A percentile compares a stretch with the other conserved stretches of the same genome.
These are phyloP conservation scores for Nissolia schottii DNA, from an alignment of 306 rosid species.

Conservation along the genomic window DNA sequence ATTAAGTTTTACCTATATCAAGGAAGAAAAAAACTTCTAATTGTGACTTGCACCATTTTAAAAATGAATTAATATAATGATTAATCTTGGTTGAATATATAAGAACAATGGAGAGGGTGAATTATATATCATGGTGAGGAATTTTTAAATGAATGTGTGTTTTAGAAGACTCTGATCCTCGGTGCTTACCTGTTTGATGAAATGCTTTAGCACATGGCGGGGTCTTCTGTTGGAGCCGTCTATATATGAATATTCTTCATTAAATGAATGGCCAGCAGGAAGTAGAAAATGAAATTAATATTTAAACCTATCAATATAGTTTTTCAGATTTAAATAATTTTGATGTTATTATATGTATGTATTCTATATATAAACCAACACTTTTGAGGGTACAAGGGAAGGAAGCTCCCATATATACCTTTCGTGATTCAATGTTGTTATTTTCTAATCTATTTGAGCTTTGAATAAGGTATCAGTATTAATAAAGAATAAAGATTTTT, in stretches of 20 bases:
- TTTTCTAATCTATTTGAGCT: slow-evolving; percentile 12
- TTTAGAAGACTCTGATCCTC: slow-evolving; percentile 5
- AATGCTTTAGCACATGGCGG: slow-evolving; percentile 79
- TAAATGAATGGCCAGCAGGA: slow-evolving; percentile 39
- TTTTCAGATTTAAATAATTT: slow-evolving; percentile 2
- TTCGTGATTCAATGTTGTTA: slow-evolving; percentile 25
- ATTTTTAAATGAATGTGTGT: slow-evolving; percentile 20
- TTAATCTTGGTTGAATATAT: neutral
- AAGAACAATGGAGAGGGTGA: slow-evolving; percentile 15
- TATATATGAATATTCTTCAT: slow-evolving; percentile 32
- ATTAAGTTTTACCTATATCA: neutral
- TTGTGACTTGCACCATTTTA: neutral
- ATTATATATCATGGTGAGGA: slow-evolving; percentile 6
- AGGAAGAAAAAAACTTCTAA: neutral
- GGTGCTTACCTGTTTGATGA: slow-evolving; percentile 39
- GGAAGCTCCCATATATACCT: slow-evolving; percentile 22
- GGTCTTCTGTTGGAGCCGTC: slow-evolving; percentile 44
- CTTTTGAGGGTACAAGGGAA: slow-evolving; percentile 30
- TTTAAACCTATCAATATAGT: slow-evolving; percentile 33
- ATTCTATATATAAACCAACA: neutral
- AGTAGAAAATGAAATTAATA: slow-evolving; percentile 25
- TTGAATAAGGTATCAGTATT: slow-evolving; percentile 12
- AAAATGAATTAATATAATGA: neutral
- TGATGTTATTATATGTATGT: too few relatives aligned
- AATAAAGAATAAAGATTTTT: neutral